These are phyloP conservation scores for Populus deltoides DNA, from an alignment of 345 rosid genomes.

Conservation along the genomic window DNA sequence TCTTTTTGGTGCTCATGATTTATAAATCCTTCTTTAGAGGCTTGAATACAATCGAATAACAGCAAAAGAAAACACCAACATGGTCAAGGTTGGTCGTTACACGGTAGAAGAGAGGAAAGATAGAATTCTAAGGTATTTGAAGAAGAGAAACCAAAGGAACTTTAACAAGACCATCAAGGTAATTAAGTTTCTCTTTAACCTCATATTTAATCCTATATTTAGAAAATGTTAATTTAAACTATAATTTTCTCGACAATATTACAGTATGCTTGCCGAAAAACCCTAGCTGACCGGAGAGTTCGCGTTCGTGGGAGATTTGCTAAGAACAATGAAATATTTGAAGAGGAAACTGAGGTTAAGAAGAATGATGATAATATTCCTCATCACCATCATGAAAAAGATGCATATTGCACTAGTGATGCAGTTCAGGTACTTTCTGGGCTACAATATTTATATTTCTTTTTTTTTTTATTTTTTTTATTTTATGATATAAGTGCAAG, in stretches of 20 bases:
- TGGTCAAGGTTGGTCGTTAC: constrained; percentile 60
- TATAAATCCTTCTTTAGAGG: not conserved
- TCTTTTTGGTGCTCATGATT: not conserved
- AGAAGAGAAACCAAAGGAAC: constrained; percentile 90
- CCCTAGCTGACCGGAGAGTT: constrained; percentile 85
- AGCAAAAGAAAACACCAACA: constrained; percentile 43
- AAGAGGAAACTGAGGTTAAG: constrained; percentile 44
- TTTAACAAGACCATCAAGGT: constrained; percentile 95
- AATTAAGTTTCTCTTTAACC: not conserved
- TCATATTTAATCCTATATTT: not conserved
- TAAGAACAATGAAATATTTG: constrained; percentile 57
- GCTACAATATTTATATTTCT: not conserved
- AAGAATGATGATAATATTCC: constrained; percentile 36
- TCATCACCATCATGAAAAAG: constrained; percentile 30
- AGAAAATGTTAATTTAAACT: not conserved
- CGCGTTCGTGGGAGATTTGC: constrained; percentile 93
- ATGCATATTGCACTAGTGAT: constrained; percentile 29
- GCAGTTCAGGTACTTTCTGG: constrained; percentile 34
- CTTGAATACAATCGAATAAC: not conserved
- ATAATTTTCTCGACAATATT: not conserved
- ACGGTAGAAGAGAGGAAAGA: constrained; percentile 81
- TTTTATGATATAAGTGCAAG: not conserved
- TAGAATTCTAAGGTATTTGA: constrained; percentile 76
- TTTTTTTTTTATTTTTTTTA: not conserved
- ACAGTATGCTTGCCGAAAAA: constrained; percentile 91